Evolutionary conservation across 75 land plant genomes (phyloP).

Genomic region (Pseudotsuga menziesii): DNA sequence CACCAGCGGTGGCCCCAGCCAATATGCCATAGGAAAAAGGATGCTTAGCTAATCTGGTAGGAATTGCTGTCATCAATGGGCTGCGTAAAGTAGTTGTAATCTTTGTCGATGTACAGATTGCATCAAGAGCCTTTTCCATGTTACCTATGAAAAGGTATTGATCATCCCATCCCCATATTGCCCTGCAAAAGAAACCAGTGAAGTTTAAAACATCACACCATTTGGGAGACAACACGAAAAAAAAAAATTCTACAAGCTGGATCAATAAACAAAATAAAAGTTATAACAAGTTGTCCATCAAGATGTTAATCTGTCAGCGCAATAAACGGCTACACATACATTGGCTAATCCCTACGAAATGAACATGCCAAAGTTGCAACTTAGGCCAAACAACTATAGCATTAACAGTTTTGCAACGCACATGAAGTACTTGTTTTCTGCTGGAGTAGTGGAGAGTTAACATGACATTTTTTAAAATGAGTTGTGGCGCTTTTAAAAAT

Average conservation of each 20-base stretch:
- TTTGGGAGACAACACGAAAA: no score
- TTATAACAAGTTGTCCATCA: not conserved
- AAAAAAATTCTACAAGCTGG: no score
- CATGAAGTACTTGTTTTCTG: no score
- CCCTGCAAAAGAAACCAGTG: slow-evolving; percentile 29
- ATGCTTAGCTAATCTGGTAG: slow-evolving; percentile 62
- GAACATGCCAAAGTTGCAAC: not conserved
- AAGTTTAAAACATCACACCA: no score
- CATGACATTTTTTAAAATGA: no score
- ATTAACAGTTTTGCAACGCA: no score
- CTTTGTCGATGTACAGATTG: slow-evolving; percentile 39
- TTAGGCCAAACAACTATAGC: no score
- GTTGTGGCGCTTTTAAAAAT: no score
- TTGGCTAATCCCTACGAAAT: not conserved
- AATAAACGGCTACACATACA: no score
- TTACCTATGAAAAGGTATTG: slow-evolving; percentile 57
- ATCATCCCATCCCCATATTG: slow-evolving; percentile 91
- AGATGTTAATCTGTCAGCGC: not conserved
- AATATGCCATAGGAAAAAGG: slow-evolving; percentile 45
- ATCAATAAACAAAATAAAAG: no score
- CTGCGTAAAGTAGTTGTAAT: slow-evolving; percentile 31
- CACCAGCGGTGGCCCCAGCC: slow-evolving; percentile 61
- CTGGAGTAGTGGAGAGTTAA: no score
- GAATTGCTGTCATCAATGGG: slow-evolving; percentile 59
- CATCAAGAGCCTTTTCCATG: slow-evolving; percentile 61